Percentiles rank a stretch among this genome's conserved stretches.
Evolutionary conservation across 169 alveolate species (phyloP).

Genomic region (Nephromyces sp.): DNA sequence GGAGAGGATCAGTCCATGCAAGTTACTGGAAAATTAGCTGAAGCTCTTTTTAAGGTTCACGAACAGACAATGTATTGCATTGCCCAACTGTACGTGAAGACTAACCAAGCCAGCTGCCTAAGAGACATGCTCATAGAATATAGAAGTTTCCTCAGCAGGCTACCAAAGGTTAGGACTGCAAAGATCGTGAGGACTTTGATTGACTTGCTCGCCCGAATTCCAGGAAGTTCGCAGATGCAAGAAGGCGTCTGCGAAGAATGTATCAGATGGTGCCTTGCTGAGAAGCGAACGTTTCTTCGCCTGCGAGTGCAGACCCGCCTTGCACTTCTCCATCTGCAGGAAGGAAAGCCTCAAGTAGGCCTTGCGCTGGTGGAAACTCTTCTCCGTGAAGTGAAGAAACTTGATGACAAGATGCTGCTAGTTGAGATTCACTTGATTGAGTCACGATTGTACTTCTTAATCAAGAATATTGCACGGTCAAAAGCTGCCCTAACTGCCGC

Average conservation of each 20-base stretch:
- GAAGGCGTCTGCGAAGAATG: slow-evolving; percentile 74
- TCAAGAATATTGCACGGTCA: slow-evolving; percentile 72
- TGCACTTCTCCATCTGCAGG: slow-evolving; percentile 61
- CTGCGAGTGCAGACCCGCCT: slow-evolving; percentile 73
- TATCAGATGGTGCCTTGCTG: slow-evolving; percentile 79
- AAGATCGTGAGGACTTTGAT: slow-evolving; percentile 43
- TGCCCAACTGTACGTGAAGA: neutral
- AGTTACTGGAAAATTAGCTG: too few species aligned
- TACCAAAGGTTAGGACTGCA: slow-evolving; percentile 63
- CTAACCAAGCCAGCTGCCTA: neutral
- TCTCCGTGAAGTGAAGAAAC: slow-evolving; percentile 75
- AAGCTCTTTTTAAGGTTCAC: too few species aligned
- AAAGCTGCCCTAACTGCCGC: slow-evolving; percentile 86
- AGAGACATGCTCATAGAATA: neutral
- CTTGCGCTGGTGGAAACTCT: slow-evolving; percentile 60
- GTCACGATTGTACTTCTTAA: slow-evolving; percentile 72
- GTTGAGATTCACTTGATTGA: slow-evolving; percentile 83
- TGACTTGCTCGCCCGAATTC: slow-evolving; percentile 50
- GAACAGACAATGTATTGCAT: neutral
- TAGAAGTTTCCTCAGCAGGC: slow-evolving; percentile 36
- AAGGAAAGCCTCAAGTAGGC: slow-evolving; percentile 40
- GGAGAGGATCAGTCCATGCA: too few species aligned
- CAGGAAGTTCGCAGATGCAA: slow-evolving; percentile 49
- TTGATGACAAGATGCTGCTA: slow-evolving; percentile 83
- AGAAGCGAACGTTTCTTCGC: slow-evolving; percentile 77